Percentiles rank a stretch among this genome's conserved stretches.
Evolutionary conservation across 495 filamentous ascomycete genomes (phyloP).

Genomic region (Talaromyces nanjingensis): DNA sequence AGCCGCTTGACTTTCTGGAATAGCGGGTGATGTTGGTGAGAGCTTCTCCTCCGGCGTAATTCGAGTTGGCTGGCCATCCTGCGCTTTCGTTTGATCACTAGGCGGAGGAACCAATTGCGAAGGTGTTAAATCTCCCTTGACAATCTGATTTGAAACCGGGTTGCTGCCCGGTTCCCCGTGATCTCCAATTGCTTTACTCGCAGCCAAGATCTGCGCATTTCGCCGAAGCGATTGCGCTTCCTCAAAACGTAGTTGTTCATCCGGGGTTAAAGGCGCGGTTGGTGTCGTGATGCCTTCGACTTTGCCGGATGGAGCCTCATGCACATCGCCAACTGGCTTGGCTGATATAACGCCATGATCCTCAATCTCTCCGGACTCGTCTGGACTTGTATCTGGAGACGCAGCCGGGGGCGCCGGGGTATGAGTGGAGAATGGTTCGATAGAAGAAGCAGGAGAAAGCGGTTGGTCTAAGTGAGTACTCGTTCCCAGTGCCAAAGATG

Average conservation of each 20-base stretch:
- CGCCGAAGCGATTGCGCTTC: conserved; percentile 38
- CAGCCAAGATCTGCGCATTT: conserved; percentile 12
- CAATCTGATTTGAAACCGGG: conserved; percentile 20
- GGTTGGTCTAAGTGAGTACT: conserved; percentile 30
- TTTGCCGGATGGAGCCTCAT: not conserved
- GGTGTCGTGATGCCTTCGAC: conserved; percentile 14
- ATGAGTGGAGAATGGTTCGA: conserved; percentile 36
- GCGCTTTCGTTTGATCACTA: not conserved
- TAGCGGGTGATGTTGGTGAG: not conserved
- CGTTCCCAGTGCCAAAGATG: conserved; percentile 24
- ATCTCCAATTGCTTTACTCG: conserved; percentile 17
- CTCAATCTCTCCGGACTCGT: conserved; percentile 24
- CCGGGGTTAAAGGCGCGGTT: conserved; percentile 36
- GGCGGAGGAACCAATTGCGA: not conserved
- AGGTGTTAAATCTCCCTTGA: conserved; percentile 18
- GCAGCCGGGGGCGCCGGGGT: conserved; percentile 30
- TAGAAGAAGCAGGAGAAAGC: conserved; percentile 37
- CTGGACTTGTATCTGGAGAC: conserved; percentile 37
- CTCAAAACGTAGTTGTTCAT: conserved; percentile 44
- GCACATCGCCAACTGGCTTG: not conserved
- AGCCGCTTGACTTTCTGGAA: conserved; percentile 8
- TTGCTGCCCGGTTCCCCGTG: not conserved
- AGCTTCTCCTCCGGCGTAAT: conserved; percentile 5
- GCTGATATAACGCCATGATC: conserved; percentile 1
- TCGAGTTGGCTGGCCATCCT: not conserved